Evolutionary conservation across 371 early-diverging fungal genomes (phyloP).

Genomic region (Mucor indicus): DNA sequence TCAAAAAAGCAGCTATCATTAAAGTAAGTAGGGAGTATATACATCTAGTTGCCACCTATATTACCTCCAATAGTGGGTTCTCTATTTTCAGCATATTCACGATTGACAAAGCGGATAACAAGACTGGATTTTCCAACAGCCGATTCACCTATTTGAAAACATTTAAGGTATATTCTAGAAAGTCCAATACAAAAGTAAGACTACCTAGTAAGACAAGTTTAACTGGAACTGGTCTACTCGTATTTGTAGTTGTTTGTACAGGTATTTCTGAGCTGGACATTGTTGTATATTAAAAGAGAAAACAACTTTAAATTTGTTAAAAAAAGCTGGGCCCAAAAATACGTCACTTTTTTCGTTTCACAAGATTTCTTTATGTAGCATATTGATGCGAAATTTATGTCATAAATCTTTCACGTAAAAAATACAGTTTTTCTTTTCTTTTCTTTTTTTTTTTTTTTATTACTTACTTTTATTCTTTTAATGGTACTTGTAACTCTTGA

Average conservation of each 20-base stretch:
- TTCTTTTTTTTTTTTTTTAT: neutral
- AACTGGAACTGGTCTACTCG: slow-evolving; percentile 52
- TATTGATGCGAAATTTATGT: too few relatives aligned
- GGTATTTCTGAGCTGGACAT: slow-evolving; percentile 1
- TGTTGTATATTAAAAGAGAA: neutral
- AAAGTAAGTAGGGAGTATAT: too few relatives aligned
- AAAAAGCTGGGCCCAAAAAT: too few relatives aligned
- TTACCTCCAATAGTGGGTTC: slow-evolving; percentile 96
- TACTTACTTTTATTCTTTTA: neutral
- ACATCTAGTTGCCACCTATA: neutral
- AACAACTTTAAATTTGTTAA: too few relatives aligned
- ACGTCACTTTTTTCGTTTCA: too few relatives aligned
- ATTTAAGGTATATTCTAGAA: neutral
- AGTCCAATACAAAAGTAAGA: too few relatives aligned
- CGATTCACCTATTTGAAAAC: slow-evolving; percentile 65
- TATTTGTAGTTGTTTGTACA: neutral
- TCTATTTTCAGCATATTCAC: slow-evolving; percentile 93
- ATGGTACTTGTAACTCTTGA: slow-evolving; percentile 54
- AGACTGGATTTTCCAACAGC: slow-evolving; percentile 86
- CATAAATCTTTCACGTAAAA: too few relatives aligned
- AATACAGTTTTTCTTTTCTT: neutral
- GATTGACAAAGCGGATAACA: slow-evolving; percentile 86
- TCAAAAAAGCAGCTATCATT: slow-evolving; percentile 73
- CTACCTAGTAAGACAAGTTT: slow-evolving; percentile 74
- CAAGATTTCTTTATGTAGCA: too few relatives aligned